Percentiles rank a stretch among this genome's conserved stretches.
Evolutionary conservation across 116 monocot species (phyloP).

Genomic region (Posidonia oceanica): DNA sequence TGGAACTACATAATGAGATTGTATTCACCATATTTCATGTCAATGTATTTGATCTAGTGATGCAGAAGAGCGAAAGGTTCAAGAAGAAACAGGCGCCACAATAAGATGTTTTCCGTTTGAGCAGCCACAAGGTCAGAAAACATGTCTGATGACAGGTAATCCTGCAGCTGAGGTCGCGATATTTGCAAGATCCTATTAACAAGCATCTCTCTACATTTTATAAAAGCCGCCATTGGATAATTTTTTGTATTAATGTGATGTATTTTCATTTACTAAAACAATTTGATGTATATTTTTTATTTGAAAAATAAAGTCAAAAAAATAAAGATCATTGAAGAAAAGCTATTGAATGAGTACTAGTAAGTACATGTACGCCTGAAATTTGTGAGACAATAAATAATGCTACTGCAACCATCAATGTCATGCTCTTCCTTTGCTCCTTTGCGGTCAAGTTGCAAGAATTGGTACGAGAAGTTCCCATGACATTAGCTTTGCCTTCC

Average conservation of each 20-base stretch:
- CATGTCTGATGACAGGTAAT: slow-evolving; percentile 87
- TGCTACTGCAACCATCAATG: too few relatives aligned
- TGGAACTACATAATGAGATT: background rate
- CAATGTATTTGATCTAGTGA: slow-evolving; percentile 30
- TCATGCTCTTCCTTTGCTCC: too few relatives aligned
- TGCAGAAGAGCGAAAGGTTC: slow-evolving; percentile 76
- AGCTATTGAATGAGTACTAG: too few relatives aligned
- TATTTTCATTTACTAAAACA: background rate
- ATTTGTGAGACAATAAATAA: too few relatives aligned
- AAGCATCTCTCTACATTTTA: background rate
- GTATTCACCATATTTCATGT: background rate
- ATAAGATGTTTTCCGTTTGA: slow-evolving; percentile 94
- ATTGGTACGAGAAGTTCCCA: too few relatives aligned
- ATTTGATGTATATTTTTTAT: background rate
- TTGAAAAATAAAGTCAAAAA: background rate
- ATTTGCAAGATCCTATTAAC: slow-evolving; percentile 87
- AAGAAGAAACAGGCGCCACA: slow-evolving; percentile 95
- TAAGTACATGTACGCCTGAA: too few relatives aligned
- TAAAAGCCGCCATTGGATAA: background rate
- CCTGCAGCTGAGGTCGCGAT: slow-evolving; percentile 79
- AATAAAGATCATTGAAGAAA: background rate
- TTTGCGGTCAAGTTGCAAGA: too few relatives aligned
- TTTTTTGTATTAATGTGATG: background rate
- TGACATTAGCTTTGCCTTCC: too few relatives aligned
- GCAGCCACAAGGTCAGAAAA: slow-evolving; percentile 61